Evolutionary conservation across 106 monocot genomes (phyloP), one percentile per base, ranked within the genome.

Genomic region (Alisma plantagoaquatica): DNA sequence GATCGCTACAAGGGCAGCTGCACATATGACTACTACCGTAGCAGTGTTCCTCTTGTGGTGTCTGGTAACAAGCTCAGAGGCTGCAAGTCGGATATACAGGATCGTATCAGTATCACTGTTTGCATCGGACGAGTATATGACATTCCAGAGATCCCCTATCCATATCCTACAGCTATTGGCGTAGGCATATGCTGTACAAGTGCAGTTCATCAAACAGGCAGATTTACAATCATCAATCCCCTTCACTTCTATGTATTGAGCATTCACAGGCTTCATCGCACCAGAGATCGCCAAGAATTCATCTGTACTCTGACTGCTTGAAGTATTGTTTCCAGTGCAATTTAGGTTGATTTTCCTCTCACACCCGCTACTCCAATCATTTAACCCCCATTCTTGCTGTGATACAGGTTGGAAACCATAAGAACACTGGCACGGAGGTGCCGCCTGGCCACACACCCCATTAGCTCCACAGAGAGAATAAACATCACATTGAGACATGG

Each of bases 391-490:
- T 15, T 27, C 52, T 7, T 2, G 14, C 28, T 2, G 10, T 2
- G 29, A 29, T 15, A 11, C 25, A 6, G 27, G 12, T 53, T 53
- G 15, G 12, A 53, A 53, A 11, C 52, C 52, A 2, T 1, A 0
- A 9, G 31, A 30, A 17, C 52, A 53, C 12, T 2, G 14, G 18
- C 52, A 53, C 1, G 29, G 12, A 27, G 52, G 52, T 4, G 31
- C 6, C 5, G 5, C 10, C 27, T 30, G 52, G 12, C 18, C 29
- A 30, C 52, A 53, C 4, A 27, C 19, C 12, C 52, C 52, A 17
- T 29, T 29, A 6, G 52, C 11, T 29, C 52, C 52, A 30, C 52
- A 53, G 52, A 16, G 2, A 11, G 52, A 53, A 27, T 53, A 53
- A 16, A 53, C 52, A 14, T 12, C 28, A 15, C 52, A 53, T 27